A percentile compares a stretch with the other conserved stretches of the same genome.
These are phyloP conservation scores for Sicyos edulis DNA, from an alignment of 306 rosid species.

Conservation along the genomic window DNA sequence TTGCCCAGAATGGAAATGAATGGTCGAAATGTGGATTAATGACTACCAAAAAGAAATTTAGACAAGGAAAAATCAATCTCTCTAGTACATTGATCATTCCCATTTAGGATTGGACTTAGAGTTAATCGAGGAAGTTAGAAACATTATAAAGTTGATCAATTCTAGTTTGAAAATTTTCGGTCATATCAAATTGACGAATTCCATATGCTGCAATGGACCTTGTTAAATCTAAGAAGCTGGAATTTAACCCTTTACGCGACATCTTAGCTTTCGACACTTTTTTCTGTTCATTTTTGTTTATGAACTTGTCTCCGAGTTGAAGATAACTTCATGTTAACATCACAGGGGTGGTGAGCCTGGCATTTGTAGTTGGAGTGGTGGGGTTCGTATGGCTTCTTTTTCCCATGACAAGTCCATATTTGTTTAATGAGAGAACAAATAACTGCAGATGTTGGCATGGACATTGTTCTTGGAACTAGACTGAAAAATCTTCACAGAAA, in stretches of 20 bases:
- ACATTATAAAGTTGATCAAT: neutral
- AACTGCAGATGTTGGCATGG: slow-evolving; percentile 88
- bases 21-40: neutral
- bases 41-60: neutral
- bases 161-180: neutral
- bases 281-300: slow-evolving; percentile 13
- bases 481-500: slow-evolving; percentile 5
- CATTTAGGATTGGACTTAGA: neutral
- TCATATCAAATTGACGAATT: neutral
- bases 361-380: slow-evolving; percentile 53
- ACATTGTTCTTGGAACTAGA: slow-evolving; percentile 61
- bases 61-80: neutral
- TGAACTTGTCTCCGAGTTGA: slow-evolving; percentile 15
- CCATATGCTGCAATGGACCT: neutral
- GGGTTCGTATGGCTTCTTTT: slow-evolving; percentile 77
- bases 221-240: neutral
- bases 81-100: neutral
- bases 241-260: neutral
- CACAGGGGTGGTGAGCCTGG: slow-evolving; percentile 54
- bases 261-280: neutral
- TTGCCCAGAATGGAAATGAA: neutral
- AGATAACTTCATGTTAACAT: slow-evolving; percentile 19
- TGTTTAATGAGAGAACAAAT: slow-evolving; percentile 61
- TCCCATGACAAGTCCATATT: slow-evolving; percentile 62
- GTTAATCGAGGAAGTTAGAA: neutral